Percentiles rank a stretch among this genome's conserved stretches.
Conservation (phyloP, 2,329 filamentous ascomycete species). For the Phyllosticta ampelicida region DNA sequence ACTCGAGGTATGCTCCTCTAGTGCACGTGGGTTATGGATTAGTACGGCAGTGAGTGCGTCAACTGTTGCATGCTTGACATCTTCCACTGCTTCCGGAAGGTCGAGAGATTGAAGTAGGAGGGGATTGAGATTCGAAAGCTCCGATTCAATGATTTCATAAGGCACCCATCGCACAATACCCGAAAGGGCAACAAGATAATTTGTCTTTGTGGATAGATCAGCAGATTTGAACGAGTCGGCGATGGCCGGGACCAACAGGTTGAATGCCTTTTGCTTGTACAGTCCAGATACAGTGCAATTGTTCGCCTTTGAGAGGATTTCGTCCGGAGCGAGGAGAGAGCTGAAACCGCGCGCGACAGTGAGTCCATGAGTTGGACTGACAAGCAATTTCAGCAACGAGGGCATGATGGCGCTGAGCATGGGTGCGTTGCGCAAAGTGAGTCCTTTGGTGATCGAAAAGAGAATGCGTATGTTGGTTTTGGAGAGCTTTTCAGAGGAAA, state of each 20-base stretch:
- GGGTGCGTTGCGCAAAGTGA: constrained; percentile 45
- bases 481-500: constrained; percentile 22
- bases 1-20: constrained; percentile 47
- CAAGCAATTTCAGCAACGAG: constrained; percentile 40
- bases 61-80: constrained; percentile 50
- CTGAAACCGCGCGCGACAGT: constrained; percentile 47
- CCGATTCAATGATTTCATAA: constrained; percentile 48
- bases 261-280: constrained; percentile 54
- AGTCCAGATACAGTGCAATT: constrained; percentile 51
- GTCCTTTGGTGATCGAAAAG: constrained; percentile 51
- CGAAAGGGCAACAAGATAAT: constrained; percentile 53
- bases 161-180: constrained; percentile 51
- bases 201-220: constrained; percentile 39
- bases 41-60: constrained; percentile 49
- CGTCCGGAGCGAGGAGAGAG: constrained; percentile 49
- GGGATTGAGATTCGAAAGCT: constrained; percentile 46
- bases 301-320: constrained; percentile 50
- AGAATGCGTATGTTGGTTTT: constrained; percentile 41
- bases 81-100: constrained; percentile 33
- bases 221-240: constrained; percentile 41
- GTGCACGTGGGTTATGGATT: constrained; percentile 41
- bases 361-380: constrained; percentile 38
- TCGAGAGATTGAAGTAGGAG: constrained; percentile 55
- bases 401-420: constrained; percentile 32
- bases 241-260: constrained; percentile 46